Evolutionary conservation across 75 land plant species (phyloP).

Genomic region (Larix kaempferi): DNA sequence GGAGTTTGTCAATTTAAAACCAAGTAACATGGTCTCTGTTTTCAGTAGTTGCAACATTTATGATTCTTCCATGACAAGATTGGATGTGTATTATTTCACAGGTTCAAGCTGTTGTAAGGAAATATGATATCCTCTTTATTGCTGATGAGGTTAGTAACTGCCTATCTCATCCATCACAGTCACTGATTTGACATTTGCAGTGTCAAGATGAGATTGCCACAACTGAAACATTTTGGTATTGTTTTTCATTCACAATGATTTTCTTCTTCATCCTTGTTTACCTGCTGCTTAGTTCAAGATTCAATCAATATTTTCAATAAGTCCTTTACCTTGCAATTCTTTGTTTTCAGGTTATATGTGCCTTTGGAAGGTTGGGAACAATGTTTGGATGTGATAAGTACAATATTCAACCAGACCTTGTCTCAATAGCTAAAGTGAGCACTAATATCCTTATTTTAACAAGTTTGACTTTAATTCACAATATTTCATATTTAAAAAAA

Average conservation of each 20-base stretch:
- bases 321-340: background rate
- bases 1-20: background rate
- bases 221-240: background rate
- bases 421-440: conserved; percentile 85
- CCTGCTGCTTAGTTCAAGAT: conserved; percentile 1
- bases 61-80: background rate
- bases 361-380: conserved; percentile 96
- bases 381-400: conserved; percentile 98
- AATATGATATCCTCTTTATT: conserved; percentile 93
- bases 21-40: background rate
- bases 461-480: background rate
- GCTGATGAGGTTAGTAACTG: conserved; percentile 86
- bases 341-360: conserved; percentile 73
- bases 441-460: background rate
- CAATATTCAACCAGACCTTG: conserved; percentile 92
- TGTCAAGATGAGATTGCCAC: background rate
- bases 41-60: background rate
- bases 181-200: background rate
- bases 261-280: background rate
- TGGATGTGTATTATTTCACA: conserved; percentile 21
- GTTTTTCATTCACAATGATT: background rate
- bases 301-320: background rate
- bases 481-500: background rate
- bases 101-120: conserved; percentile 90
- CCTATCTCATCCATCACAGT: background rate